Evolutionary conservation across 768 basidiomycete species (phyloP).

Genomic region (Agrocybe pediades): DNA sequence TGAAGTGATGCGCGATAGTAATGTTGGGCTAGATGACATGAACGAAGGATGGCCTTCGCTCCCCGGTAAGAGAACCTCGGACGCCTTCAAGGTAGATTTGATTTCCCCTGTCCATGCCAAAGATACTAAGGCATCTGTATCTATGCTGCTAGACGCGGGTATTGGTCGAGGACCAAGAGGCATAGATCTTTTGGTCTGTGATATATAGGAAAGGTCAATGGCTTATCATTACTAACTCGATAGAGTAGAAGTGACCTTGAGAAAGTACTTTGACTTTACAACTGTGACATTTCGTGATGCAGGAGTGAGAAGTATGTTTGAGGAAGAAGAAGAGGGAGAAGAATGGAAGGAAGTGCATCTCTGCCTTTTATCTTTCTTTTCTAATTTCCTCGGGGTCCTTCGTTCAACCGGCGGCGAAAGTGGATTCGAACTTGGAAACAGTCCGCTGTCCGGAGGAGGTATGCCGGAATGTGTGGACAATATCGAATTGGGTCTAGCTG

Average conservation of each 20-base stretch:
- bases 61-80: constrained; percentile 9
- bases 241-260: constrained; percentile 7
- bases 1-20: background rate
- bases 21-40: background rate
- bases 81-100: constrained; percentile 11
- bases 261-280: constrained; percentile 15
- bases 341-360: constrained; percentile 9
- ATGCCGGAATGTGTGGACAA: constrained; percentile 22
- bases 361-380: constrained; percentile 19
- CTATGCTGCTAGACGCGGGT: constrained; percentile 21
- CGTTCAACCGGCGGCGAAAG: constrained; percentile 7
- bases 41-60: constrained; percentile 5
- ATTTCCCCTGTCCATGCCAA: constrained; percentile 32
- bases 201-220: background rate
- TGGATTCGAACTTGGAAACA: constrained; percentile 12
- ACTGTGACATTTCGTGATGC: background rate
- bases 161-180: constrained; percentile 21
- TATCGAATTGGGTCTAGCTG: constrained; percentile 20
- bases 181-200: constrained; percentile 13
- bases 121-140: constrained; percentile 30
- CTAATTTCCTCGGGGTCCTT: constrained; percentile 21
- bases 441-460: constrained; percentile 12
- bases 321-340: constrained; percentile 4
- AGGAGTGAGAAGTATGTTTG: background rate
- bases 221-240: background rate